phyloP scores from a whole-genome alignment of 2,329 filamentous ascomycete species.

The Xylaria sp. region DNA sequence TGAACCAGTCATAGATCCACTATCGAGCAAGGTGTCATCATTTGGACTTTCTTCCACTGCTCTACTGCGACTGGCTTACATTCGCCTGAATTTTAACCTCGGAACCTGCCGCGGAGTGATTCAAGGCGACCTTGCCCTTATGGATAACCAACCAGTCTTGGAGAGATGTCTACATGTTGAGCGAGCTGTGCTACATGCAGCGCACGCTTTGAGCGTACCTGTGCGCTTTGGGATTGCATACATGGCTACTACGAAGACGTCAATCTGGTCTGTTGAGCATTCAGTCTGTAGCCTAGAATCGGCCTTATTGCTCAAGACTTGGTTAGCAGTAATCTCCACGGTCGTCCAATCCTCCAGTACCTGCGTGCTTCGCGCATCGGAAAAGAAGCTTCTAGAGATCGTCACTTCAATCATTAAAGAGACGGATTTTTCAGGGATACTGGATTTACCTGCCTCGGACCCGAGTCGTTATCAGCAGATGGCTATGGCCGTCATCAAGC shows the following conservation, averaged over 20 bases:
- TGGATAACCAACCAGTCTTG: slow-evolving; percentile 57
- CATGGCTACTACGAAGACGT: slow-evolving; percentile 63
- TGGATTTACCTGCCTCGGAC: slow-evolving; percentile 38
- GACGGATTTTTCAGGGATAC: slow-evolving; percentile 38
- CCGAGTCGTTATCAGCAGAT: slow-evolving; percentile 38
- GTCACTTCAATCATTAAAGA: slow-evolving; percentile 44
- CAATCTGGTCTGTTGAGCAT: slow-evolving; percentile 67
- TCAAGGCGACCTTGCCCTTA: slow-evolving; percentile 56
- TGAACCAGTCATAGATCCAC: slow-evolving; percentile 64
- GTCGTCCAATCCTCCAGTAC: slow-evolving; percentile 29
- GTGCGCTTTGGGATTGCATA: slow-evolving; percentile 64
- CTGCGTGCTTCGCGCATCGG: slow-evolving; percentile 33
- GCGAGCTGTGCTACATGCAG: slow-evolving; percentile 62
- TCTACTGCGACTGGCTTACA: slow-evolving; percentile 41
- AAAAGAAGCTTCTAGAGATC: slow-evolving; percentile 42
- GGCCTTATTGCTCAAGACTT: slow-evolving; percentile 58
- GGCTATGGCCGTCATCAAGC: slow-evolving; percentile 40
- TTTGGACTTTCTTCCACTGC: slow-evolving; percentile 61
- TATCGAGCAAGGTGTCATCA: slow-evolving; percentile 62
- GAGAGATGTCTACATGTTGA: slow-evolving; percentile 47
- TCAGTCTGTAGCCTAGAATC: slow-evolving; percentile 65
- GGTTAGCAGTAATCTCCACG: slow-evolving; percentile 49
- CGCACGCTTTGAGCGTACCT: slow-evolving; percentile 64
- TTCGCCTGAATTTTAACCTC: slow-evolving; percentile 52
- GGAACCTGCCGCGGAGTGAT: slow-evolving; percentile 59